Evolutionary conservation across 192 early-diverging fungal genomes (phyloP), one percentile per base, ranked within the genome.

Genomic region (Linnemannia hyalina): DNA sequence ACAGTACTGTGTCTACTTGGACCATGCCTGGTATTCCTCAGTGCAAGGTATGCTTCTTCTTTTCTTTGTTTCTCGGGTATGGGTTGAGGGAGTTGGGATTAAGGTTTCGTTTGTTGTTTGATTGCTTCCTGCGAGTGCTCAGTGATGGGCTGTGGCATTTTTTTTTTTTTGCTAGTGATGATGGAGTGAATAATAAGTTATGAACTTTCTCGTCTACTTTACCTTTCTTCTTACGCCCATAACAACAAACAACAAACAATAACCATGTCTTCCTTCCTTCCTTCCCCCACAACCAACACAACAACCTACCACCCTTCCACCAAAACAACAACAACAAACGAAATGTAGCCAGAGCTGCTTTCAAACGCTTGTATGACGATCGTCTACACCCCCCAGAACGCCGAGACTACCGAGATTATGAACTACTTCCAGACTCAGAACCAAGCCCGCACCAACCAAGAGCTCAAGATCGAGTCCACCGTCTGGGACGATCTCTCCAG

Each of bases 301-400:
- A 9, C 49, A 44, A 44, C 44, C 44, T 11, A 11, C 44, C 16
- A 18, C 6, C 1, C 9, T 20, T 10, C 22, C 13, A 22, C 23
- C 13, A 9, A 20, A 6, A 8, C n/a, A 32, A 47, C 72, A 23
- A 73, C 29, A 9, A 52, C 20, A 18, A 42, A 65, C 49, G 5
- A 52, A 65, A 65, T 47, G 15, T 73, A 85, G 82, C 82, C 82
- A 26, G 77, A 85, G 52, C 63, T 74, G 0, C 54, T 85, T 0
- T 85, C 83, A 10, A 85, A 85, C 44, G 78, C 83, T 7, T 85
- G 83, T 15, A 85, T 85, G 78, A 85, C 83, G 0, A 6, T 85
- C 0, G 83, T 80, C 40, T 85, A 80, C 41, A 23, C 83, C 6
- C 83, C 83, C 5, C 68, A 72, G 42, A 80, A 46, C 6, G 69